Percentiles rank a stretch among this genome's conserved stretches.
phyloP scores from a whole-genome alignment of 495 filamentous ascomycete genomes.

The Aspergillus mulundensis region DNA sequence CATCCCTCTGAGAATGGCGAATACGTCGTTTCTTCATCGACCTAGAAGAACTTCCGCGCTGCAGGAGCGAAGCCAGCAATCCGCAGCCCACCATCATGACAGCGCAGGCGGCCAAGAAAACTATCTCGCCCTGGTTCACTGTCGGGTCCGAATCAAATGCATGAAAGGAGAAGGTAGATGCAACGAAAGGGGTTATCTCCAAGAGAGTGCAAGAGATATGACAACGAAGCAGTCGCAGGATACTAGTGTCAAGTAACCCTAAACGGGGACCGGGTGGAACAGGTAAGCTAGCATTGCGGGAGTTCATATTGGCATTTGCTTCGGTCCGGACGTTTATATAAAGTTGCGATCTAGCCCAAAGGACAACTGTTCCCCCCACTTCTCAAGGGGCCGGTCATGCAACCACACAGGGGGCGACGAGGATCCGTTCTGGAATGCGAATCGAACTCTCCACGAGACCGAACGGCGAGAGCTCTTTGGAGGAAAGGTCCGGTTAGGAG shows the following conservation, averaged over 20 bases:
- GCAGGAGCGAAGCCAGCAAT: constrained; percentile 31
- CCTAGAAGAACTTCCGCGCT: constrained; percentile 20
- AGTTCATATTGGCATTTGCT: constrained; percentile 12
- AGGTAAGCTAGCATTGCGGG: constrained; percentile 9
- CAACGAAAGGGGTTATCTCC: constrained; percentile 13
- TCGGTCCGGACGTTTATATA: constrained; percentile 17
- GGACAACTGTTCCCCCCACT: constrained; percentile 7
- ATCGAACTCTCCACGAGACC: constrained; percentile 22
- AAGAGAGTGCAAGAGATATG: constrained; percentile 11
- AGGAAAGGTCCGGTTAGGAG: constrained; percentile 9
- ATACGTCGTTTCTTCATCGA: constrained; percentile 19
- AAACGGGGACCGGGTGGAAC: constrained; percentile 4
- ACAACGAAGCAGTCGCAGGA: constrained; percentile 11
- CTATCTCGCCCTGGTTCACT: constrained; percentile 30
- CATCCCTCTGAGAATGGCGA: constrained; percentile 23
- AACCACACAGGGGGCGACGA: constrained; percentile 11
- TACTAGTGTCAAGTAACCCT: background rate
- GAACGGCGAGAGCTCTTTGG: constrained; percentile 22
- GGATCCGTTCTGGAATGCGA: constrained; percentile 24
- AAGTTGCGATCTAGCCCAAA: constrained; percentile 9
- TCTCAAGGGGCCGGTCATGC: constrained; percentile 7
- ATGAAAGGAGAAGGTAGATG: constrained; percentile 21
- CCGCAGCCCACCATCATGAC: constrained; percentile 43
- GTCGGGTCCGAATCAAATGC: constrained; percentile 26
- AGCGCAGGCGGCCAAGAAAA: constrained; percentile 35